These are phyloP conservation scores for Linum lewisii DNA, from an alignment of 345 rosid species.

Conservation along the genomic window DNA sequence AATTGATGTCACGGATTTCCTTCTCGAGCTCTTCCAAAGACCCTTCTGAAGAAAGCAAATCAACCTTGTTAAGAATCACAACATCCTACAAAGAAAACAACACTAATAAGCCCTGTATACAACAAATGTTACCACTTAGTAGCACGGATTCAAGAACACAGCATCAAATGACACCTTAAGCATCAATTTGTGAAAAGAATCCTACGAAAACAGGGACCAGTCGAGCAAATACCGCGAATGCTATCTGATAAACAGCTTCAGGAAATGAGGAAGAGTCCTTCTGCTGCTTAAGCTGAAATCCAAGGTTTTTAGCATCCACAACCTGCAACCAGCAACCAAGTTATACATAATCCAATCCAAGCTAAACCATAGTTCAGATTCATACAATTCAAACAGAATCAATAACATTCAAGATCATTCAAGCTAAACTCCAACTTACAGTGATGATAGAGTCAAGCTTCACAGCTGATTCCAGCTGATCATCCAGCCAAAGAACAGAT, in stretches of 20 bases:
- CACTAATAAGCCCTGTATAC: slow-evolving; percentile 12
- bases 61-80: slow-evolving; percentile 85
- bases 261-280: slow-evolving; percentile 62
- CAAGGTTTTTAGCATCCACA: slow-evolving; percentile 92
- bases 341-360: not conserved
- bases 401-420: too few relatives aligned
- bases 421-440: slow-evolving; percentile 31
- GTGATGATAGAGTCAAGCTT: slow-evolving; percentile 89
- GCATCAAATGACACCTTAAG: too few relatives aligned
- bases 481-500: slow-evolving; percentile 93
- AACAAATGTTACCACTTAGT: too few relatives aligned
- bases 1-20: slow-evolving; percentile 65
- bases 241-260: slow-evolving; percentile 85
- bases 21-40: slow-evolving; percentile 58
- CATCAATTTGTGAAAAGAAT: too few relatives aligned
- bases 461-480: slow-evolving; percentile 78
- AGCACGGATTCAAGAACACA: too few relatives aligned
- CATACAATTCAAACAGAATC: too few relatives aligned
- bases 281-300: slow-evolving; percentile 51
- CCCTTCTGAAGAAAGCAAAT: slow-evolving; percentile 53
- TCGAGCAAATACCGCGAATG: slow-evolving; percentile 60
- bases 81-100: slow-evolving; percentile 53
- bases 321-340: slow-evolving; percentile 39
- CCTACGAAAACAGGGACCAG: not conserved
- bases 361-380: too few relatives aligned